Base-by-base conservation (phyloP, 352 stramenopile genomes). In the Phytopythium chamaehyphon region DNA sequence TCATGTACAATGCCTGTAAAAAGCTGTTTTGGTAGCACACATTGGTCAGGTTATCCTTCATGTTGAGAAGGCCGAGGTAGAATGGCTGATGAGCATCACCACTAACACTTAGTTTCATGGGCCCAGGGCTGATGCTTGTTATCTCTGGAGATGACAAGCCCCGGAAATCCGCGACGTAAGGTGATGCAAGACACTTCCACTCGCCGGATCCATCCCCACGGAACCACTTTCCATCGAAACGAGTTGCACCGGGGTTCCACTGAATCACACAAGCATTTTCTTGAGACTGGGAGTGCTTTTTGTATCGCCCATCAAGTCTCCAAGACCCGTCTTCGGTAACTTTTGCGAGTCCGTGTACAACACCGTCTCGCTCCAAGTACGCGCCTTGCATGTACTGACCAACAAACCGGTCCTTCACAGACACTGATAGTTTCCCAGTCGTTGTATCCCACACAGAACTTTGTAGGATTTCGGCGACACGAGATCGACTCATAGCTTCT, bases 1-100 rank as follows among this genome's bases (percentile, higher is more conserved):
- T 94, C 73, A 93, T 86, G 62, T 93, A 95, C 19, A 96, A 59
- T 15, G 83, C 83, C 62, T 96, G 86, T 15, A 96, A 46, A 39
- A 95, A 94, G 46, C 81, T 93, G 71, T 96, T 96, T 61, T 96
- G 86, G 62, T 95, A 96, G 62, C 86, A 96, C 0, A 96, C 83
- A 39, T 96, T 96, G 6, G 83, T 94, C 42, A 96, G 62, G 53
- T 90, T 90, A 48, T 93, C 75, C 64, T 93, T 86, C 86, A 94
- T 95, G 61, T 96, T 96, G 40, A 95, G 72, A 45, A 96, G 71
- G 3, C 86, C 86, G 9, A 76, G 73, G 51, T 94, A 93, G 47
- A 83, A 94, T 16, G 83, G 85, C 47, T 87, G 79, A 14, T 77
- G 28, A 11, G 18, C 18, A 12, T 6, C 18, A 40, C 18, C 39